These are phyloP conservation scores for Russula earlei DNA, from an alignment of 768 basidiomycete species.

Conservation along the genomic window DNA sequence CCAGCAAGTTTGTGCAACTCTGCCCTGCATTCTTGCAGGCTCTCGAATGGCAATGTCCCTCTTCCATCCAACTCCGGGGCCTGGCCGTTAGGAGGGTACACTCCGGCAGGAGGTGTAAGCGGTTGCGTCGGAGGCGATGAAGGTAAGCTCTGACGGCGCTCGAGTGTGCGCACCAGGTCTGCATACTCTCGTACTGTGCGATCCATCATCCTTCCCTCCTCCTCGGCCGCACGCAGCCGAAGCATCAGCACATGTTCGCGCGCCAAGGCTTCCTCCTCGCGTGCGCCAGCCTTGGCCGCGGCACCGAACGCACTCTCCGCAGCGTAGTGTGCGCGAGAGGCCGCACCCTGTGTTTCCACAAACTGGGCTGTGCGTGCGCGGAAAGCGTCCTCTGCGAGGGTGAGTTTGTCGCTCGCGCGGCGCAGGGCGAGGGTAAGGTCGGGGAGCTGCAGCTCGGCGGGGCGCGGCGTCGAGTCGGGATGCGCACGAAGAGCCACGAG, in stretches of 20 bases:
- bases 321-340: conserved; percentile 32
- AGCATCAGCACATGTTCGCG: conserved; percentile 42
- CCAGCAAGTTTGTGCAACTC: conserved; percentile 39
- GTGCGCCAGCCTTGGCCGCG: conserved; percentile 41
- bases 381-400: conserved; percentile 48
- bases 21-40: conserved; percentile 39
- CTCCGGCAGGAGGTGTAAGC: not conserved
- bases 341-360: conserved; percentile 34
- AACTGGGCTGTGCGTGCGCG: conserved; percentile 41
- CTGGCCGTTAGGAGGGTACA: conserved; percentile 5
- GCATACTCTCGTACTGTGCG: conserved; percentile 65
- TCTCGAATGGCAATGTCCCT: conserved; percentile 19
- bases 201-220: conserved; percentile 55
- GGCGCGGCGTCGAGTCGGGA: conserved; percentile 36
- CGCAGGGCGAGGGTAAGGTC: conserved; percentile 63
- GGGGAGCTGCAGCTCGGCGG: conserved; percentile 32
- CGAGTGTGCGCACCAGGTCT: conserved; percentile 56
- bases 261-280: conserved; percentile 43
- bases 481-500: conserved; percentile 43
- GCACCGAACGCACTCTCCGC: conserved; percentile 47
- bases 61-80: conserved; percentile 1
- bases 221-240: conserved; percentile 40
- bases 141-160: conserved; percentile 33
- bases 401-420: conserved; percentile 58
- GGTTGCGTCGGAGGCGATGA: not conserved